These are phyloP conservation scores for Echinosophora koreensis DNA, from an alignment of 306 rosid species.

Conservation along the genomic window DNA sequence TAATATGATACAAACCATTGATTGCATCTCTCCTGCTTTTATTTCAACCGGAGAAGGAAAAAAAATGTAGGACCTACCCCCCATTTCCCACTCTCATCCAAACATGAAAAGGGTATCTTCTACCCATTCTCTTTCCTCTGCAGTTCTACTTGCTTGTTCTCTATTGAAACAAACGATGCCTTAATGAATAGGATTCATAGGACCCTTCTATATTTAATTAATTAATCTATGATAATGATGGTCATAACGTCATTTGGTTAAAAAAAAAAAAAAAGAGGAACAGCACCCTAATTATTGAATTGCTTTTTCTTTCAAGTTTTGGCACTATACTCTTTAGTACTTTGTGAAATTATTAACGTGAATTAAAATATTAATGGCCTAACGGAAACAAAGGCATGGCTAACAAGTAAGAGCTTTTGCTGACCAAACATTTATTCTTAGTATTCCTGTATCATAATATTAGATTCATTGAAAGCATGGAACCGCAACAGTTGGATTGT, in stretches of 20 bases:
- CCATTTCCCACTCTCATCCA: too few species aligned
- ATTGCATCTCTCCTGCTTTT: too few species aligned
- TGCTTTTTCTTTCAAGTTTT: not conserved
- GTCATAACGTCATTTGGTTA: not conserved
- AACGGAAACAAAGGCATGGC: not conserved
- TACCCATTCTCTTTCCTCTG: too few species aligned
- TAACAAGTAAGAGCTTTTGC: not conserved
- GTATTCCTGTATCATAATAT: not conserved
- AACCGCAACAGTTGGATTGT: not conserved
- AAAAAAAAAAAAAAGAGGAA: not conserved
- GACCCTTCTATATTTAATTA: not conserved
- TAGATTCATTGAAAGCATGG: not conserved
- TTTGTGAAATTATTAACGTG: not conserved
- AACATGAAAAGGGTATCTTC: too few species aligned
- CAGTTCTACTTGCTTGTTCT: too few species aligned
- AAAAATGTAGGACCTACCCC: too few species aligned
- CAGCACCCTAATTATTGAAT: not conserved
- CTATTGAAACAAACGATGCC: too few species aligned
- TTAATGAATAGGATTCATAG: not conserved
- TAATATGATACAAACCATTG: too few species aligned
- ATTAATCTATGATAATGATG: not conserved
- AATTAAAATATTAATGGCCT: not conserved
- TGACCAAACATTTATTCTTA: conserved; percentile 27
- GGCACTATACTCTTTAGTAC: not conserved
- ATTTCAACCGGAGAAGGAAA: too few species aligned